Conservation (phyloP, 2,329 filamentous ascomycete species). For the Diaporthe citri region DNA sequence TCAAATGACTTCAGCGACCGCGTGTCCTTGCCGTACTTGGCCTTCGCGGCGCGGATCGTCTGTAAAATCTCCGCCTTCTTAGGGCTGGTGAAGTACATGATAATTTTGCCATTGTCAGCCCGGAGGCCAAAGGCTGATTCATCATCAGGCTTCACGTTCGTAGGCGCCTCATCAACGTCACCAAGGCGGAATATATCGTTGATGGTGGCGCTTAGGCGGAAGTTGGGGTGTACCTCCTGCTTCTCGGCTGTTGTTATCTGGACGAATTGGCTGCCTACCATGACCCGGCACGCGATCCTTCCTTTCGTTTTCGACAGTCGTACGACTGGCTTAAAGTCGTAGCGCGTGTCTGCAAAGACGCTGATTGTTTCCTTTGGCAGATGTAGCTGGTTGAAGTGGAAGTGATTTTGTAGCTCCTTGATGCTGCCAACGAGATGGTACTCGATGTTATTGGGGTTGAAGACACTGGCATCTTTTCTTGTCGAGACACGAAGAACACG, state of each 20-base stretch:
- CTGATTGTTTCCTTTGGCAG: conserved; percentile 79
- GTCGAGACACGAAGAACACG: conserved; percentile 72
- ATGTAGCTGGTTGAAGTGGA: conserved; percentile 75
- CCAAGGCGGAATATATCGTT: conserved; percentile 78
- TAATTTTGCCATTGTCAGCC: conserved; percentile 77
- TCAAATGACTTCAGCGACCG: conserved; percentile 72
- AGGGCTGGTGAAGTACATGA: conserved; percentile 79
- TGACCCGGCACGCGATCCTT: conserved; percentile 77
- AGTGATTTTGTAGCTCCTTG: conserved; percentile 74
- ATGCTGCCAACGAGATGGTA: conserved; percentile 76
- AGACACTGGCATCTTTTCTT: conserved; percentile 70
- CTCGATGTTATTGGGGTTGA: conserved; percentile 74
- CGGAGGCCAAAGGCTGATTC: conserved; percentile 76
- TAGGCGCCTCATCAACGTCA: conserved; percentile 76
- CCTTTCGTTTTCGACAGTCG: conserved; percentile 76
- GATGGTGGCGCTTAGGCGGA: conserved; percentile 72
- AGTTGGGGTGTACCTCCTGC: conserved; percentile 74
- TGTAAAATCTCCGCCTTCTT: conserved; percentile 74
- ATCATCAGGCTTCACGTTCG: conserved; percentile 74
- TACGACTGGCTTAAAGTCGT: conserved; percentile 74
- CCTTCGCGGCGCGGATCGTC: conserved; percentile 72
- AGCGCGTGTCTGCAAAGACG: conserved; percentile 75
- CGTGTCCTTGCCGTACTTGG: conserved; percentile 74
- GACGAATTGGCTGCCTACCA: conserved; percentile 77
- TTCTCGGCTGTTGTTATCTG: conserved; percentile 78